Conservation (phyloP, 139 green algal species). For the Edaphochlamys debaryana region DNA sequence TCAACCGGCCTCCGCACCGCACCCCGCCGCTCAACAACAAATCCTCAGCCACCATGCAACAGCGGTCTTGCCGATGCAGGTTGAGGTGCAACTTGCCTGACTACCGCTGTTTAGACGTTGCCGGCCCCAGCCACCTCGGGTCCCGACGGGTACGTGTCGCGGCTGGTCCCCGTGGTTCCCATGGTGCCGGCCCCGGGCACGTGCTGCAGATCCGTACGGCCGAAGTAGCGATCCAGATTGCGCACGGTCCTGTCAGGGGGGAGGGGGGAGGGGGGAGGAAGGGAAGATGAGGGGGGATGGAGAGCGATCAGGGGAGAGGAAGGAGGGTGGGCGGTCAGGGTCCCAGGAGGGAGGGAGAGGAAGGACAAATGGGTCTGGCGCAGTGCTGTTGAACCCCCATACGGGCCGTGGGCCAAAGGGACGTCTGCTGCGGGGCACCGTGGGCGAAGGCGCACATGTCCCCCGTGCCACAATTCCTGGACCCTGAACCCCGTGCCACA, state of each 20-base stretch:
- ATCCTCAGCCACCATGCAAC: too few species aligned
- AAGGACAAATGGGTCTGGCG: too few species aligned
- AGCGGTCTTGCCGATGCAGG: too few species aligned
- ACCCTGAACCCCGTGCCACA: too few species aligned
- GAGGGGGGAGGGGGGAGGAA: neutral
- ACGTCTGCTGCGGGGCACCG: too few species aligned
- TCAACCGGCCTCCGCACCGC: too few species aligned
- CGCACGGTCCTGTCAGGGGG: slow-evolving; percentile 31
- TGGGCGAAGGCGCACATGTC: too few species aligned
- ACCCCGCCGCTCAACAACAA: too few species aligned
- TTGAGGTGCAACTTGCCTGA: too few species aligned
- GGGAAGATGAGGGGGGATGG: neutral
- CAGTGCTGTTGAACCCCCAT: too few species aligned
- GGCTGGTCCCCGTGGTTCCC: neutral
- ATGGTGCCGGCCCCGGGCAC: slow-evolving; percentile 31
- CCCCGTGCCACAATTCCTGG: neutral
- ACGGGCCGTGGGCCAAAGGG: too few species aligned
- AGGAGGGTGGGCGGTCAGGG: neutral
- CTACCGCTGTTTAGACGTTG: neutral
- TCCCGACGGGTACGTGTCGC: slow-evolving; percentile 5
- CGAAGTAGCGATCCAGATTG: slow-evolving; percentile 42
- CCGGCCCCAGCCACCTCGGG: slow-evolving; percentile 5
- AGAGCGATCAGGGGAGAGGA: neutral
- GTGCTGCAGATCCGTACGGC: neutral
- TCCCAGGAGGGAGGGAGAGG: neutral